These are phyloP conservation scores for Mortierella sp. DNA, from an alignment of 371 early-diverging fungal genomes.

Conservation along the genomic window DNA sequence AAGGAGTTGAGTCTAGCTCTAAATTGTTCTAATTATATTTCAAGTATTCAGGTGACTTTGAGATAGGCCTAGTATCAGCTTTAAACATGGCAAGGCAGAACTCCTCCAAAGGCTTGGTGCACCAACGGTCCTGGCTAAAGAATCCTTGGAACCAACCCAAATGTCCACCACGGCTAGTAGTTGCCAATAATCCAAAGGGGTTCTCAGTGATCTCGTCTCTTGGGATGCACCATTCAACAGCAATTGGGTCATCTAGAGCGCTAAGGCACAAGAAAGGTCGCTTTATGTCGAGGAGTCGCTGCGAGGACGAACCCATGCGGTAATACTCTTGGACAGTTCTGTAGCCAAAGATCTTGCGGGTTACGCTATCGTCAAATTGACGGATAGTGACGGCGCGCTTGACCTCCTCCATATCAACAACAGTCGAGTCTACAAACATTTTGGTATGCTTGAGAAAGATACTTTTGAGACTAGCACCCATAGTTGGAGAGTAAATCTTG, in stretches of 20 bases:
- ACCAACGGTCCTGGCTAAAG: conserved; percentile 69
- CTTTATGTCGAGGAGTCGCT: conserved; percentile 77
- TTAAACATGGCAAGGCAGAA: conserved; percentile 77
- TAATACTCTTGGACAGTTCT: conserved; percentile 90
- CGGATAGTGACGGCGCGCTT: conserved; percentile 63
- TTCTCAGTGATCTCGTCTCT: conserved; percentile 79
- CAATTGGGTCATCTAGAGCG: conserved; percentile 95
- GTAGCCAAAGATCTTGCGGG: conserved; percentile 79
- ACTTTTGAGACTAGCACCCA: conserved; percentile 78
- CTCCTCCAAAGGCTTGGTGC: conserved; percentile 74
- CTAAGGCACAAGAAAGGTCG: conserved; percentile 87
- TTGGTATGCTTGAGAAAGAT: conserved; percentile 74
- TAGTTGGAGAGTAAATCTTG: conserved; percentile 56
- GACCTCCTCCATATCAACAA: conserved; percentile 70
- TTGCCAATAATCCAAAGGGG: conserved; percentile 88
- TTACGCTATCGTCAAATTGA: conserved; percentile 86
- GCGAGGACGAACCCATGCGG: conserved; percentile 77
- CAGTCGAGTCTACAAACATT: conserved; percentile 61
- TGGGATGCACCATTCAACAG: conserved; percentile 79
- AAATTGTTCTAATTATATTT: no score
- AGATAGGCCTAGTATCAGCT: conserved; percentile 32
- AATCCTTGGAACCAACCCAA: conserved; percentile 92
- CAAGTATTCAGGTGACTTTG: conserved; percentile 19
- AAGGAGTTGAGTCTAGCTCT: no score
- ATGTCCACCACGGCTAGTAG: conserved; percentile 93